A percentile compares a stretch with the other conserved stretches of the same genome.
Conservation (phyloP, 2,329 filamentous ascomycete genomes). For the Apiospora aurea region DNA sequence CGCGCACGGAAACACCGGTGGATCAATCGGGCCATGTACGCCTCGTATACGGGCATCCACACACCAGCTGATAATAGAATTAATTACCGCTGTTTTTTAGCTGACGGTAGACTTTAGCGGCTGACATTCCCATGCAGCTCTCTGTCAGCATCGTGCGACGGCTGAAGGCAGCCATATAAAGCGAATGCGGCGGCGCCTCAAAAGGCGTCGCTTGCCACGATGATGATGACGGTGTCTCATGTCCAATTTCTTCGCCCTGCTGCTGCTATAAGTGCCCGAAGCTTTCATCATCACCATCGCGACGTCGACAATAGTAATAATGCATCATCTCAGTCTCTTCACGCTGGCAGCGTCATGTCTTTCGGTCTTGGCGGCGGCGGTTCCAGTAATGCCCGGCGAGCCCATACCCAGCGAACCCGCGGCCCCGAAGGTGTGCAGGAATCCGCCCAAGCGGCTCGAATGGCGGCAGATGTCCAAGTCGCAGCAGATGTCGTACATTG, state of each 20-base stretch:
- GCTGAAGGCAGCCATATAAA: neutral
- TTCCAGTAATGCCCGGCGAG: neutral
- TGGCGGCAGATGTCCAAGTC: constrained; percentile 20
- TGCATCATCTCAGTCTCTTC: neutral
- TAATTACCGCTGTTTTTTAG: neutral
- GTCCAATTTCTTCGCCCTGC: too few relatives aligned
- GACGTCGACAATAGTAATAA: neutral
- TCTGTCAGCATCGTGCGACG: neutral
- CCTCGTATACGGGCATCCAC: neutral
- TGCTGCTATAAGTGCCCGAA: neutral
- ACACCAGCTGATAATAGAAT: neutral
- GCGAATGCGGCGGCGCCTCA: neutral
- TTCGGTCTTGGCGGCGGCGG: neutral
- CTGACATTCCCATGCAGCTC: neutral
- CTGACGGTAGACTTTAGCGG: neutral
- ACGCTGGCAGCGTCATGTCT: neutral
- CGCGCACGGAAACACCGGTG: neutral
- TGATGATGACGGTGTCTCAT: neutral
- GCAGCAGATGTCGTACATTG: constrained; percentile 21
- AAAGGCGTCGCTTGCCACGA: neutral
- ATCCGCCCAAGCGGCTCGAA: constrained; percentile 6
- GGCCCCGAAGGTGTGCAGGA: neutral
- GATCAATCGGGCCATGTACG: neutral
- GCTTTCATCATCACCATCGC: neutral
- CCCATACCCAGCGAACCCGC: neutral